Percentiles rank a stretch among this genome's conserved stretches.
Evolutionary conservation across 441 rosid genomes (phyloP).

Genomic region (Bocquillonia castaneifolia): DNA sequence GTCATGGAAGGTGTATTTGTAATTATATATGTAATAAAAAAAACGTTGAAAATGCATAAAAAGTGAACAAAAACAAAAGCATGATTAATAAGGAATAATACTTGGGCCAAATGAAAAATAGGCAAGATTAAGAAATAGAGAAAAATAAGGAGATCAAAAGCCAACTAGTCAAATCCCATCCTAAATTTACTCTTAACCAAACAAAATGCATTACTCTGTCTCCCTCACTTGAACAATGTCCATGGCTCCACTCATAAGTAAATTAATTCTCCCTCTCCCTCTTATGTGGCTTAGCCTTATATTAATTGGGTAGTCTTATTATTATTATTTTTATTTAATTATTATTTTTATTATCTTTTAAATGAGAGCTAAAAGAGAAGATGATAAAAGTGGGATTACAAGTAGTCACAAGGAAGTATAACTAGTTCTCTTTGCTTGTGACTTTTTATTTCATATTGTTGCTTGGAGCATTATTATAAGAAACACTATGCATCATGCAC

Average conservation of each 20-base stretch:
- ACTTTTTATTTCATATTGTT: conserved; percentile 10
- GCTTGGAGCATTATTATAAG: too few relatives aligned
- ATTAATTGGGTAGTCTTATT: not conserved
- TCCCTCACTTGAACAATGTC: conserved; percentile 30
- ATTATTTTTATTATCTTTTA: too few relatives aligned
- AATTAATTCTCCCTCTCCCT: conserved; percentile 1
- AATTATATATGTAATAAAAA: not conserved
- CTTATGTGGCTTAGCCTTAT: conserved; percentile 15
- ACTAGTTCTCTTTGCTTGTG: conserved; percentile 6
- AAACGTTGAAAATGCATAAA: not conserved
- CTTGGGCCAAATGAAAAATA: conserved; percentile 35
- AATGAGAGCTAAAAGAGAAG: conserved; percentile 9
- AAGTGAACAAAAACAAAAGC: not conserved
- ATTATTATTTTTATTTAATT: too few relatives aligned
- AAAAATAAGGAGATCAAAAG: conserved; percentile 32
- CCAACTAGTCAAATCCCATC: conserved; percentile 34
- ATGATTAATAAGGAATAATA: conserved; percentile 2
- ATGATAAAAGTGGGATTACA: not conserved
- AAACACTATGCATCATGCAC: conserved; percentile 44
- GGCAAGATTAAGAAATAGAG: conserved; percentile 28
- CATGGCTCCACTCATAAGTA: conserved; percentile 26
- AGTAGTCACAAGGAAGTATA: conserved; percentile 16
- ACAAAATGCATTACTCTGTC: conserved; percentile 20
- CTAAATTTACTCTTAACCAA: conserved; percentile 53
- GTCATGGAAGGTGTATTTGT: not conserved